Evolutionary conservation across 176 grass and related monocot genomes (phyloP).

Genomic region (Secale cereale): DNA sequence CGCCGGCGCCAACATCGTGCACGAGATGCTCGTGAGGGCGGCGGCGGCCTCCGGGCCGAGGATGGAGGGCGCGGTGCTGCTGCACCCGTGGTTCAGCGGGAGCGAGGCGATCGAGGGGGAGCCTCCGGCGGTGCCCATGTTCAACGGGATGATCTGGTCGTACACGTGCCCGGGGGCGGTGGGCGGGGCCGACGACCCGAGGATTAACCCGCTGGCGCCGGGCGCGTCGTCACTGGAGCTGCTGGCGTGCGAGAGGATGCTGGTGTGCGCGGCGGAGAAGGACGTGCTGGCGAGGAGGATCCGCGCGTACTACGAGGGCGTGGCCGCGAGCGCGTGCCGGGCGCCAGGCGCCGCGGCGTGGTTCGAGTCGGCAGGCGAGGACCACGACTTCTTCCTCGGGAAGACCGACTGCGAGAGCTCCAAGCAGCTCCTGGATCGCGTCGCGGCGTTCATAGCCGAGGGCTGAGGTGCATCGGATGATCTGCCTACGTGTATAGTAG

Average conservation of each 20-base stretch:
- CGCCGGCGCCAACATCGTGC: conserved; percentile 67
- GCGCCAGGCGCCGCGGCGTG: conserved; percentile 38
- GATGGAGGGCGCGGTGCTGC: conserved; percentile 33
- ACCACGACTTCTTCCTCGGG: conserved; percentile 40
- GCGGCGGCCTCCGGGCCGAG: not conserved
- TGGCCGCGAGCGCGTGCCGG: conserved; percentile 29
- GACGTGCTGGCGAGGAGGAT: conserved; percentile 27
- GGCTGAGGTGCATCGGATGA: not conserved
- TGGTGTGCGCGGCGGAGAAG: conserved; percentile 23
- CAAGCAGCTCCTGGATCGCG: conserved; percentile 19
- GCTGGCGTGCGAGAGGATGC: conserved; percentile 34
- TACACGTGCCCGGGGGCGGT: conserved; percentile 35
- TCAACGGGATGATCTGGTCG: conserved; percentile 27
- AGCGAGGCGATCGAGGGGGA: conserved; percentile 15
- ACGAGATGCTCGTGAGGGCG: conserved; percentile 40
- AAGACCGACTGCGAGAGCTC: conserved; percentile 24
- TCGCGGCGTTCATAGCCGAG: conserved; percentile 27
- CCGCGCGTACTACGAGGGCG: conserved; percentile 11
- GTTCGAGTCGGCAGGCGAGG: conserved; percentile 39
- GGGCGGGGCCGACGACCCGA: conserved; percentile 40
- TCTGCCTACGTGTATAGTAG: not conserved
- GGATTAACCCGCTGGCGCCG: conserved; percentile 32
- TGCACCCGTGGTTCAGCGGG: conserved; percentile 53
- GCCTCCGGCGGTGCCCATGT: not conserved
- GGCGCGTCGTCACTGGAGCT: conserved; percentile 17